Percentiles rank a stretch among this genome's conserved stretches.
Evolutionary conservation across 148 eudicot genomes (phyloP).

Genomic region (Rheum nobile): DNA sequence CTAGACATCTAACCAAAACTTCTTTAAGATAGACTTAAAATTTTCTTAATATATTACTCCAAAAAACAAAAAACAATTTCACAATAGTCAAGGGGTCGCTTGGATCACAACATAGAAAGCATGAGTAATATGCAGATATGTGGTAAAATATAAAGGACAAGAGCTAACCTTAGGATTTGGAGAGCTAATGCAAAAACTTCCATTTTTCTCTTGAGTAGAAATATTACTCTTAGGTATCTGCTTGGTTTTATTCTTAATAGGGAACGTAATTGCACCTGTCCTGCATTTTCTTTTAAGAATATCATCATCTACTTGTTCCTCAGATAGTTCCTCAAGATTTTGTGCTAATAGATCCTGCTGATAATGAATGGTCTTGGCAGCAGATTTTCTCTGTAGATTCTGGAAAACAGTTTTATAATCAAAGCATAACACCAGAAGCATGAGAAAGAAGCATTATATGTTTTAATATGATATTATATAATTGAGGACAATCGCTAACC

Average conservation of each 20-base stretch:
- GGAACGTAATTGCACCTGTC: constrained; percentile 18
- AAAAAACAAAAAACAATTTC: background rate
- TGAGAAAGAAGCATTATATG: background rate
- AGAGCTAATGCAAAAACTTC: constrained; percentile 14
- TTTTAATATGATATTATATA: background rate
- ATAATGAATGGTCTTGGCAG: constrained; percentile 15
- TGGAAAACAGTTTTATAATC: constrained; percentile 6
- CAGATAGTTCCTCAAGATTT: constrained; percentile 14
- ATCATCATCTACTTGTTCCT: constrained; percentile 10
- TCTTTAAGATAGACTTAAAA: background rate
- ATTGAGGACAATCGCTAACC: constrained; percentile 18
- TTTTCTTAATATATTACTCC: background rate
- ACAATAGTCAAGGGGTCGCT: background rate
- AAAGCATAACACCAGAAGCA: background rate
- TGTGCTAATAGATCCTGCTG: constrained; percentile 19
- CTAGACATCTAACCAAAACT: background rate
- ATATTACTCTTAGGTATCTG: constrained; percentile 13
- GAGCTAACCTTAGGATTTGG: constrained; percentile 32
- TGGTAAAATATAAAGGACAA: background rate
- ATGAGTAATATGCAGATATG: background rate
- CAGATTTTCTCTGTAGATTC: constrained; percentile 15
- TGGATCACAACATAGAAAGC: background rate
- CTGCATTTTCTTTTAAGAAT: constrained; percentile 14
- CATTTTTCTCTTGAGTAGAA: constrained; percentile 27
- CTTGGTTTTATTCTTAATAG: constrained; percentile 29